A percentile compares a stretch with the other conserved stretches of the same genome.
These are phyloP conservation scores for Flaveria bidentis DNA, from an alignment of 129 eudicot genomes.

Conservation along the genomic window DNA sequence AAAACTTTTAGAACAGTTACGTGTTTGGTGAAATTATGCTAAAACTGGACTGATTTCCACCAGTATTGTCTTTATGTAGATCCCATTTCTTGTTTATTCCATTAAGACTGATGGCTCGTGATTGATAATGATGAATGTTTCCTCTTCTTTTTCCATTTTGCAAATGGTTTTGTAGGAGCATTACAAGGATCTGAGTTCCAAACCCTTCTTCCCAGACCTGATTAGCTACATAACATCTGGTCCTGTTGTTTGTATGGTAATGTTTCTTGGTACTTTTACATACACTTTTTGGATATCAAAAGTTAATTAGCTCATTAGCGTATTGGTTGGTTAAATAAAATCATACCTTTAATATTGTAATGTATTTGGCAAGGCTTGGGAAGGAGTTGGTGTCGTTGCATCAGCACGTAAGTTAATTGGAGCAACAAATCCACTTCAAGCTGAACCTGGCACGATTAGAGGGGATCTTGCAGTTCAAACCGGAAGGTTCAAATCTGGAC, in stretches of 20 bases:
- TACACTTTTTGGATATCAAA: not conserved
- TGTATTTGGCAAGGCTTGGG: conserved; percentile 75
- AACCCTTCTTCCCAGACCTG: conserved; percentile 82
- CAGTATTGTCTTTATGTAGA: not conserved
- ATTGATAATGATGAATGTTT: conserved; percentile 5
- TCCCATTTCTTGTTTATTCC: not conserved
- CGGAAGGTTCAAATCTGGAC: conserved; percentile 62
- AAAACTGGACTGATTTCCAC: not conserved
- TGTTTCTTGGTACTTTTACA: conserved; percentile 19
- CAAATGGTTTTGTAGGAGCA: conserved; percentile 68
- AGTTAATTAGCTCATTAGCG: not conserved
- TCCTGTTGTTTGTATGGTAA: conserved; percentile 98
- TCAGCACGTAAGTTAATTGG: conserved; percentile 97
- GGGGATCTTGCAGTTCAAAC: conserved; percentile 97
- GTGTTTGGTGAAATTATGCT: not conserved
- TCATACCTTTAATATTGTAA: not conserved
- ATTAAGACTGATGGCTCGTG: not conserved
- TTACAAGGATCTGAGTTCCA: conserved; percentile 86
- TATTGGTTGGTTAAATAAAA: conserved; percentile 12
- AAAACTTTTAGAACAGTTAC: not conserved
- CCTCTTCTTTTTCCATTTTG: conserved; percentile 1
- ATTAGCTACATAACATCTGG: conserved; percentile 88
- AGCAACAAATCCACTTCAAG: conserved; percentile 93
- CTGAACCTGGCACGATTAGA: conserved; percentile 96
- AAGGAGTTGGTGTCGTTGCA: conserved; percentile 92